These are phyloP conservation scores for Aphanomyces euteiches DNA, from an alignment of 352 stramenopile genomes.

Conservation along the genomic window DNA sequence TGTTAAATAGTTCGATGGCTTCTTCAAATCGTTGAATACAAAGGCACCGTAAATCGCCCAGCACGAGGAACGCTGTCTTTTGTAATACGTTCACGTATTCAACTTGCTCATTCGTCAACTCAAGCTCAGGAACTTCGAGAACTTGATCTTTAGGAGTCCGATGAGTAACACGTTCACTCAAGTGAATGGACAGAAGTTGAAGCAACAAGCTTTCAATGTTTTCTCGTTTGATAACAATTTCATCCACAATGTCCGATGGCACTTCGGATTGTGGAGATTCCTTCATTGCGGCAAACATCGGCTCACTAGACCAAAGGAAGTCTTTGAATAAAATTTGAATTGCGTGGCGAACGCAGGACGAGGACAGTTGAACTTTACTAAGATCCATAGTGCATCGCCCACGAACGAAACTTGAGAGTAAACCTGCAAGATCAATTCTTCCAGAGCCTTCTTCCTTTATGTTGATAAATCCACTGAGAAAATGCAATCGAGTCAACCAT, in stretches of 20 bases:
- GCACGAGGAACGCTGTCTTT: conserved; percentile 62
- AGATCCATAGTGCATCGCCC: conserved; percentile 22
- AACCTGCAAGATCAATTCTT: not conserved
- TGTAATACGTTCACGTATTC: conserved; percentile 35
- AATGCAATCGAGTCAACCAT: conserved; percentile 55
- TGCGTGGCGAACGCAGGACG: conserved; percentile 46
- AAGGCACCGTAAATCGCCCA: conserved; percentile 74
- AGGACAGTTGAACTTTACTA: conserved; percentile 41
- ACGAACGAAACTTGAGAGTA: conserved; percentile 14
- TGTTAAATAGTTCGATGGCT: conserved; percentile 49
- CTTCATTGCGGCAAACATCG: conserved; percentile 44
- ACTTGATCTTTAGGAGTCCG: conserved; percentile 14
- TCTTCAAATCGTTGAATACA: conserved; percentile 82
- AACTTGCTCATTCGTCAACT: conserved; percentile 12
- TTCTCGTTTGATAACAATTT: conserved; percentile 6
- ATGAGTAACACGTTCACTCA: conserved; percentile 12
- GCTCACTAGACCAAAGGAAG: conserved; percentile 64
- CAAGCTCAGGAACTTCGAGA: conserved; percentile 13
- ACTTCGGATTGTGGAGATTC: conserved; percentile 2
- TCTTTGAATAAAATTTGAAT: conserved; percentile 70
- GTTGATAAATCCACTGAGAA: conserved; percentile 57
- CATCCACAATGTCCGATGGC: conserved; percentile 15
- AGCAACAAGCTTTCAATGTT: conserved; percentile 14
- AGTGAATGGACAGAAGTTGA: conserved; percentile 17
- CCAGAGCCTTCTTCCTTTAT: conserved; percentile 54